phyloP scores from a whole-genome alignment of 2,329 filamentous ascomycete species.

The Talaromyces funiculosus region DNA sequence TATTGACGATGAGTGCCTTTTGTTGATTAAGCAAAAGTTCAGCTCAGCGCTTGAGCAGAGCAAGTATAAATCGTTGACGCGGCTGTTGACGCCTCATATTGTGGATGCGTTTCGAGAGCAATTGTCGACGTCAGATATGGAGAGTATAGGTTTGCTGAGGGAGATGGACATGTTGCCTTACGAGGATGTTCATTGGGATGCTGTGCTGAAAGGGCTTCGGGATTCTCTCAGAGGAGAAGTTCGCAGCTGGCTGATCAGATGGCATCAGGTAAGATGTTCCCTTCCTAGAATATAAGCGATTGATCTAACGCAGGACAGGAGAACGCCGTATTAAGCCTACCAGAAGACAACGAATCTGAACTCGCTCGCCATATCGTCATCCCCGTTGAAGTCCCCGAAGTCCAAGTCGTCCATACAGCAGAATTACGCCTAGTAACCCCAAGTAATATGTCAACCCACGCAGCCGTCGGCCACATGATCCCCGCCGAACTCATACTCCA shows the following conservation, averaged over 20 bases:
- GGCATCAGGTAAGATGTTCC: conserved; percentile 47
- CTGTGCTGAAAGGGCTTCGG: conserved; percentile 49
- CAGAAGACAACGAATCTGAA: conserved; percentile 24
- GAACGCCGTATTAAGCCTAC: conserved; percentile 28
- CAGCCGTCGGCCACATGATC: conserved; percentile 44
- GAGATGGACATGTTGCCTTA: conserved; percentile 50
- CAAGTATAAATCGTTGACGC: conserved; percentile 42
- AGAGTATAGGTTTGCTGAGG: conserved; percentile 50
- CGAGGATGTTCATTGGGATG: conserved; percentile 50
- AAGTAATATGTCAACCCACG: conserved; percentile 10
- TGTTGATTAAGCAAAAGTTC: conserved; percentile 45
- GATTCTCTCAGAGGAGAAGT: conserved; percentile 39
- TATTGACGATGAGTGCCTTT: conserved; percentile 65
- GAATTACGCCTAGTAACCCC: conserved; percentile 27
- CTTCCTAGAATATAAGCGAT: neutral
- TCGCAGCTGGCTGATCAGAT: conserved; percentile 48
- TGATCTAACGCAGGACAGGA: conserved; percentile 22
- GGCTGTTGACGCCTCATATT: conserved; percentile 50
- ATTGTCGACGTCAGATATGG: conserved; percentile 46
- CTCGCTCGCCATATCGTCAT: conserved; percentile 67
- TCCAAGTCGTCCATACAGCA: conserved; percentile 77
- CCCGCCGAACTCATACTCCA: conserved; percentile 45
- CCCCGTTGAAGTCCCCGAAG: conserved; percentile 79
- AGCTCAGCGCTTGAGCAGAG: conserved; percentile 43
- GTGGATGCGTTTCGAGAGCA: conserved; percentile 41